Evolutionary conservation across 2,329 filamentous ascomycete species (phyloP).

Genomic region (Lachnellula hyalina): DNA sequence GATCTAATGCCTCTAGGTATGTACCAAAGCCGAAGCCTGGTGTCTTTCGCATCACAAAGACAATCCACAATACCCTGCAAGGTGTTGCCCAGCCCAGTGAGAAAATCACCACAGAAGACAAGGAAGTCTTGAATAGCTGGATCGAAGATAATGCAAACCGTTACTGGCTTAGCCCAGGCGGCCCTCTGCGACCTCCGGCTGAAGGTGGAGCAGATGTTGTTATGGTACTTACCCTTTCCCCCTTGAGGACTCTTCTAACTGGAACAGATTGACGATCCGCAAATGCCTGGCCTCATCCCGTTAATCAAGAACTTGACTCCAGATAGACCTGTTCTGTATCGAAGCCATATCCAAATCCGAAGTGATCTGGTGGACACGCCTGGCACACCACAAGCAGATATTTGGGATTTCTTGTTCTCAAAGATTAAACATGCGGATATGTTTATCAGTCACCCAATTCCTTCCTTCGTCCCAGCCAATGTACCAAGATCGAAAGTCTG

Average conservation of each 20-base stretch:
- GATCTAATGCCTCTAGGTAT: slow-evolving; percentile 16
- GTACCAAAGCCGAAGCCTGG: slow-evolving; percentile 76
- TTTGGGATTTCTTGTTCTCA: slow-evolving; percentile 72
- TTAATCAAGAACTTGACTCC: slow-evolving; percentile 68
- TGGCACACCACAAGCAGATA: slow-evolving; percentile 63
- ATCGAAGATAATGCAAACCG: slow-evolving; percentile 66
- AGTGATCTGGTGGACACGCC: slow-evolving; percentile 61
- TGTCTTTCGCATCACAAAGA: slow-evolving; percentile 80
- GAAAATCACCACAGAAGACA: slow-evolving; percentile 58
- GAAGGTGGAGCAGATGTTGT: slow-evolving; percentile 73
- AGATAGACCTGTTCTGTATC: slow-evolving; percentile 70
- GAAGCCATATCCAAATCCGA: slow-evolving; percentile 78
- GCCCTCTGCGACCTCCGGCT: slow-evolving; percentile 58
- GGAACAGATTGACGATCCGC: slow-evolving; percentile 67
- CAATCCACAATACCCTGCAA: slow-evolving; percentile 83
- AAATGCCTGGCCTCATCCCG: slow-evolving; percentile 75
- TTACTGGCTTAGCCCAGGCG: slow-evolving; percentile 66
- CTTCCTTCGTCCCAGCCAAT: slow-evolving; percentile 64
- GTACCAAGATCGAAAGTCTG: slow-evolving; percentile 63
- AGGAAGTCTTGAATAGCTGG: slow-evolving; percentile 63
- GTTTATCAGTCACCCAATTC: slow-evolving; percentile 79
- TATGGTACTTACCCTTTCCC: slow-evolving; percentile 40
- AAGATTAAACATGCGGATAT: slow-evolving; percentile 66
- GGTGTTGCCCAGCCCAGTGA: slow-evolving; percentile 64
- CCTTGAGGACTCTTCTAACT: slow-evolving; percentile 3